Evolutionary conservation across 257 asterid genomes (phyloP).

Genomic region (Rehmannia glutinosa): DNA sequence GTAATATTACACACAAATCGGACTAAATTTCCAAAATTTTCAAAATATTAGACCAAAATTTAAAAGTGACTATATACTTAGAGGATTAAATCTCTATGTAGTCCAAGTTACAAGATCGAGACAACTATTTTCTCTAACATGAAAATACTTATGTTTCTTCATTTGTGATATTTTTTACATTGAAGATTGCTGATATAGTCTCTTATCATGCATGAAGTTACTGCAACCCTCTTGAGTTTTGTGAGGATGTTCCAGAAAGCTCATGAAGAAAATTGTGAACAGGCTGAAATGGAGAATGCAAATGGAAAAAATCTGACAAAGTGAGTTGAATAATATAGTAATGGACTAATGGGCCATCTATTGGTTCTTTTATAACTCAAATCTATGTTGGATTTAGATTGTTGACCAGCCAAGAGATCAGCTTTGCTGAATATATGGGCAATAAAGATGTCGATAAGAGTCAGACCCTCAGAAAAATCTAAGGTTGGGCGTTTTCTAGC

Average conservation of each 20-base stretch:
- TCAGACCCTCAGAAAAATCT: no score
- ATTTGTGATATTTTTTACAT: neutral
- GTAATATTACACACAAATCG: no score
- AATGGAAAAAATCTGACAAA: slow-evolving; percentile 46
- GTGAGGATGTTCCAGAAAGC: slow-evolving; percentile 90
- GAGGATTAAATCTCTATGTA: no score
- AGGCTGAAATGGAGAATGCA: slow-evolving; percentile 78
- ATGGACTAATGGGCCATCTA: slow-evolving; percentile 8
- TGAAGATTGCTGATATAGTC: slow-evolving; percentile 22
- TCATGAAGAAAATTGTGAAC: slow-evolving; percentile 88
- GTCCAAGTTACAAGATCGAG: no score
- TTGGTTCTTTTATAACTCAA: slow-evolving; percentile 8
- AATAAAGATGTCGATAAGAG: no score
- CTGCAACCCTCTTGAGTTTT: slow-evolving; percentile 84
- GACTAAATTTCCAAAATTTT: no score
- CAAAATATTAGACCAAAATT: no score
- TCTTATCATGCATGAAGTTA: slow-evolving; percentile 53
- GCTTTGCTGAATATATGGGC: slow-evolving; percentile 20
- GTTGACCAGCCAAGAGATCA: slow-evolving; percentile 25
- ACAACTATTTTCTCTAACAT: no score
- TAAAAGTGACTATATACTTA: no score
- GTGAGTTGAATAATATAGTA: slow-evolving; percentile 27
- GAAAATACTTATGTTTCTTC: neutral
- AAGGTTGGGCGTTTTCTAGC: no score
- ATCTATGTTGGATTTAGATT: neutral